Base-by-base conservation (phyloP, 2,329 filamentous ascomycete genomes). In the Colletotrichum plurivorum region DNA sequence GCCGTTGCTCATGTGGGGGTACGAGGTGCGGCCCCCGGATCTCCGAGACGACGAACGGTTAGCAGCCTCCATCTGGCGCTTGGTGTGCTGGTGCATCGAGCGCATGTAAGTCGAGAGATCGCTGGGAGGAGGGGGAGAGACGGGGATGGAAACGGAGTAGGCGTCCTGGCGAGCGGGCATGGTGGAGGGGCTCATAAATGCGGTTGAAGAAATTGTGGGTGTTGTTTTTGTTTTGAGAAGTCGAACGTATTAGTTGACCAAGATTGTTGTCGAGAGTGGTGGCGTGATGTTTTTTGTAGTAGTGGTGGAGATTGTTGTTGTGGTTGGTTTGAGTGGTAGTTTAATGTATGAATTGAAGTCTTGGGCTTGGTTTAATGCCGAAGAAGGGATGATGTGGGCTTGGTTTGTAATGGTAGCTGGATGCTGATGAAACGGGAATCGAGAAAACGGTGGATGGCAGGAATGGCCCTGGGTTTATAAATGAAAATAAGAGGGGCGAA, bases 21-120 rank as follows among this genome's bases (percentile, higher is more conserved):
- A 72, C 5, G 36, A 70, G 43, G 64, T 61, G 57, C 67, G 58
- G 58, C 64, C 58, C 53, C 60, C 67, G 20, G 70, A 71, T 57
- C 71, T 64, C 20, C 69, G 41, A 39, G 78, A 76, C 1, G 85
- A 82, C 12, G 84, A 82, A 4, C 83, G 82, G 13, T 83, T 81
- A n/a, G 84, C 84, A 8, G 83, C 82, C 70, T 91, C 88, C 87
- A 92, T 90, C 76, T 90, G 89, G 64, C 85, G 83, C 82, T 89
- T 90, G 70, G 89, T 92, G 80, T 92, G 88, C 63, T 87, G 84
- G 75, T 89, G 88, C 87, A 92, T 92, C 65, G 84, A 87, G 69
- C 84, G 85, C 15, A 89, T 81, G 73, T 92, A 92, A 58, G 78
- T 87, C 6, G 85, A 85, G 71, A 87, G 84, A 72, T 85, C 85